These are phyloP conservation scores for Dendrobium huoshanense DNA, from an alignment of 106 monocot genomes.

Conservation along the genomic window DNA sequence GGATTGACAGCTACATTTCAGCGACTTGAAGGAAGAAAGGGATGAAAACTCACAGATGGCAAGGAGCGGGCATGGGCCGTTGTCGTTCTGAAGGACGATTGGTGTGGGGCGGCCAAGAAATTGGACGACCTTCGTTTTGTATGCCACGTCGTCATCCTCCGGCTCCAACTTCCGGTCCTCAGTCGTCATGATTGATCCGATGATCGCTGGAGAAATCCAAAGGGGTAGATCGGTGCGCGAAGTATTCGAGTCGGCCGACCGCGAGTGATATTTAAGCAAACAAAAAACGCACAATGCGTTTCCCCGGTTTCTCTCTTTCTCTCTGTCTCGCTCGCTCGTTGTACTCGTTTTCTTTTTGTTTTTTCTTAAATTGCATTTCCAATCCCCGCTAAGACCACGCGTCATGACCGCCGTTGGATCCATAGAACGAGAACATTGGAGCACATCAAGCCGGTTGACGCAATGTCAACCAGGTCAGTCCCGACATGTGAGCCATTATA, in stretches of 20 bases:
- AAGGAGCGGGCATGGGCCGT: conserved; percentile 95
- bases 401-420: background rate
- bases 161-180: conserved; percentile 2
- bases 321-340: background rate
- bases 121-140: conserved; percentile 81
- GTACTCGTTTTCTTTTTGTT: background rate
- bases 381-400: background rate
- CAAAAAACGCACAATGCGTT: too few relatives aligned
- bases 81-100: conserved; percentile 92
- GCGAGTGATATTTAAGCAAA: background rate
- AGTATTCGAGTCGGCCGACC: background rate
- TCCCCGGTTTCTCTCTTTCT: too few relatives aligned
- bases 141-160: conserved; percentile 17
- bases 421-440: background rate
- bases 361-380: background rate
- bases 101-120: conserved; percentile 81
- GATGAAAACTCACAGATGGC: conserved; percentile 62
- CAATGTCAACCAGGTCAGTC: background rate
- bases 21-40: background rate
- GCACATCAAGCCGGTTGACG: background rate
- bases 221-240: background rate
- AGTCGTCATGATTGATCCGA: conserved; percentile 5
- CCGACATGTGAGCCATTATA: background rate
- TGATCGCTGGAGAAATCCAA: background rate
- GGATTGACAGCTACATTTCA: background rate